Base-by-base conservation (phyloP, 805 yeast species). In the Debaryomyces tyrocola region DNA sequence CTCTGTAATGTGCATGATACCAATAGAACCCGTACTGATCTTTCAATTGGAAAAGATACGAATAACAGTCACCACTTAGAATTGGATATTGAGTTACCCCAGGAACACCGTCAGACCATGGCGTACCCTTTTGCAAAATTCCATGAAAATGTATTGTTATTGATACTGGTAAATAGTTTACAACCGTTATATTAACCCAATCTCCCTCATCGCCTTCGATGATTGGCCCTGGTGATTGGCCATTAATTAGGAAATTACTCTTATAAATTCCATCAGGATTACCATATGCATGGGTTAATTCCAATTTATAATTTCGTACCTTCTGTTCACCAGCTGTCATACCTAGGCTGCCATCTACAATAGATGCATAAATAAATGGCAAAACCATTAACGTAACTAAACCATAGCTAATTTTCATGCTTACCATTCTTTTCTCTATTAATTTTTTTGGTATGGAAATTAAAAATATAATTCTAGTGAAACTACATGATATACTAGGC, bases 61-160 rank as follows among this genome's bases (percentile, higher is more conserved):
- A 60, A 57, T 69, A 78, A 2, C 61, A 46, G 6, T 56, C 61
- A 0, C 79, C 80, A 8, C 75, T 69, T 6, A 59, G 59, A n/a
- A 80, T 74, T 1, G 79, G 76, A 43, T 79, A 72, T 51, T 80
- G 83, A 6, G 80, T 74, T 33, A 78, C 63, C 2, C 74, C 78
- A 0, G 75, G 64, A 1, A 74, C 79, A 14, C 85, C 85, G 46
- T 80, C 85, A 50, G 75, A 65, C 60, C 65, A 73, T 11, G 73
- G 70, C 8, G 80, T 71, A 1, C 73, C 75, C 9, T 66, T 62
- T 47, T 76, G 80, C 8, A 67, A 63, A 43, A 79, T 53, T 1
- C 85, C 84, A 50, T 80, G 84, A 58, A 77, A 79, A 52, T 80
- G 85, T n/a, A 79, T 41, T 0, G 79, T 53, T 0, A 78, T 71